Evolutionary conservation across 805 yeast species (phyloP), one percentile per base, ranked within the genome.

Genomic region (Teunomyces barrocoloradensis): DNA sequence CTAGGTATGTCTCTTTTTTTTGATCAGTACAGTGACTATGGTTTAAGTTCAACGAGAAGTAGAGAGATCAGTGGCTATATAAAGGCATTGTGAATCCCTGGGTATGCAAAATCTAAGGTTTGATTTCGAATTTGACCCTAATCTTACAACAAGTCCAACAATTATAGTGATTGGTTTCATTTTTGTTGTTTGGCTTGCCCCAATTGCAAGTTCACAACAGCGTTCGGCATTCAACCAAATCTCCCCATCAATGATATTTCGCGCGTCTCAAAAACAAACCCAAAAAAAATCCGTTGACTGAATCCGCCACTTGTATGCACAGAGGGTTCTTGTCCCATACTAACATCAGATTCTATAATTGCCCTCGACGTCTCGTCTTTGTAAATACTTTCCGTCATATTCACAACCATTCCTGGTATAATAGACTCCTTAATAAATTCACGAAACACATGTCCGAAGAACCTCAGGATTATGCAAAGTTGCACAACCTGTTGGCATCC

Each of bases 401-500:
- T 37, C 40, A 23, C 40, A 37, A 21, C 40, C 40, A 21, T n/a
- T 37, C 40, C 40, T 39, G 43, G 43, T 27, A 27, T 27, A 39
- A 25, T 15, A 39, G 33, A 39, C 23, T 39, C 32, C 25, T 17
- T 29, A 39, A 39, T 29, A 39, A 29, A 9, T 29, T 39, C 33
- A n/a, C 44, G 10, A 30, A 30, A 33, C 29, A 30, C 41, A 47
- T 47, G 50, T 44, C 50, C 13, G 44, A 47, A 15, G 47, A 43
- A 23, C 29, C 40, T 33, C 33, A 45, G 43, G 64, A 68, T 52
- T 66, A 64, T 53, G 34, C 58, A 25, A 30, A 41, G 12, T 55
- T 67, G 42, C 74, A 69, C 50, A 51, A 58, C 43, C 54, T 63
- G 5, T 71, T 91, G 56, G 84, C 97, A 27, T 49, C 78, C 33